Evolutionary conservation across 2,329 filamentous ascomycete genomes (phyloP), one percentile per base, ranked within the genome.

Genomic region (Piedraia hortae): DNA sequence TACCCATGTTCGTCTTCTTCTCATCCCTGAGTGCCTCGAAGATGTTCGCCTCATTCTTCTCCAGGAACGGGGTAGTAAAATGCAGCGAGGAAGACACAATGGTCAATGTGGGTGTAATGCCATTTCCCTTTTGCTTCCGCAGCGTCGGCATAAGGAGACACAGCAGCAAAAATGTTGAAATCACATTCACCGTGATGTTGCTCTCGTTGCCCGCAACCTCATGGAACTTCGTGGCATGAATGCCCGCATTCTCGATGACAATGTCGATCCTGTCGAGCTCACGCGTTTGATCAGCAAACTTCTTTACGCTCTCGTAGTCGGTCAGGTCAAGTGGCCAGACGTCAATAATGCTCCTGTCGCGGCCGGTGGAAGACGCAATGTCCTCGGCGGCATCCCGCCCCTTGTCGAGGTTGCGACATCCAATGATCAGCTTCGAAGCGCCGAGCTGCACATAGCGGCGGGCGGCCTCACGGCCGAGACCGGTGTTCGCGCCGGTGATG

Each of bases 101-200:
- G 5, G 34, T 34, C 16, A 48, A 28, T 10, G 32, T 39, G 0
- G 53, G 47, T 2, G 33, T 36, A 5, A 30, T 40, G 25, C 36
- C 34, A 9, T 28, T 31, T 10, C 15, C 29, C 4, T 35, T 45
- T 8, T 45, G 52, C 12, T 47, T 41, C 22, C 48, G 48, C 3
- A 65, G 41, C 31, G 51, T 56, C 0, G 59, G 59, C 10, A 64
- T 26, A 3, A 63, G 18, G 0, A 59, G 38, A 0, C 54, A 29
- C 0, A 45, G 51, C 0, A 65, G 40, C 2, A 64, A 33, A 18
- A 62, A 47, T 0, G 54, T 59, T 7, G 43, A 47, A 24, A 64
- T 41, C 6, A 59, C 53, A 25, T 65, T 65, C 23, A 56, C 48
- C 0, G 51, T 55, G 17, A 64, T 30, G 0, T 38, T 50, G 9